Percentiles rank a stretch among this genome's conserved stretches.
These are phyloP conservation scores for Zymoseptoria crescenta DNA, from an alignment of 2,329 filamentous ascomycete genomes.

Conservation along the genomic window DNA sequence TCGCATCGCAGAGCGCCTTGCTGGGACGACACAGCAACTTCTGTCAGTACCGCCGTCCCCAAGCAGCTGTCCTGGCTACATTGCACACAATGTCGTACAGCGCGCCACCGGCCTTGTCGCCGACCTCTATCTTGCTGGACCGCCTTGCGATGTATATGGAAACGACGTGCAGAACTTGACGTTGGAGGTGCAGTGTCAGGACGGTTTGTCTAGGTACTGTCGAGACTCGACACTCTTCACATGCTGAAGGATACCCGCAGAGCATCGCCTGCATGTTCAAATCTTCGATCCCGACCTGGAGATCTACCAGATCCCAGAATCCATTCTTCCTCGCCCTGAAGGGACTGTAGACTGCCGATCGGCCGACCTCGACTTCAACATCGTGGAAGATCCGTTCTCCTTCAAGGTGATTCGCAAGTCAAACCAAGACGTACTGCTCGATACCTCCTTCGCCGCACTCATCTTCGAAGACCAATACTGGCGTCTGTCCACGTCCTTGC, in stretches of 20 bases:
- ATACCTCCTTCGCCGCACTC: slow-evolving; percentile 23
- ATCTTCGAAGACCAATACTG: slow-evolving; percentile 36
- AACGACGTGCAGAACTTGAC: slow-evolving; percentile 23
- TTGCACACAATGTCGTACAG: slow-evolving; percentile 22
- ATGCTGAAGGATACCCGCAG: not conserved
- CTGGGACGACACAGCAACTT: not conserved
- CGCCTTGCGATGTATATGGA: slow-evolving; percentile 25
- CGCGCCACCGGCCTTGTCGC: slow-evolving; percentile 19
- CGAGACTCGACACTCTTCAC: not conserved
- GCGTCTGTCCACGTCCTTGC: slow-evolving; percentile 63
- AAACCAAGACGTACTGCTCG: slow-evolving; percentile 25
- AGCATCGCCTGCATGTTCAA: slow-evolving; percentile 50
- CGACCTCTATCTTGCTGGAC: slow-evolving; percentile 24
- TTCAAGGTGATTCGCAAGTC: slow-evolving; percentile 21
- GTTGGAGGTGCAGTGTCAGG: slow-evolving; percentile 5
- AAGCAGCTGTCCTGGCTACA: slow-evolving; percentile 25
- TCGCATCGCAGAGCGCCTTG: not conserved
- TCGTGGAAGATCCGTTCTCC: slow-evolving; percentile 22
- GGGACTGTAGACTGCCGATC: slow-evolving; percentile 19
- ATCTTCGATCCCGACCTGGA: slow-evolving; percentile 60
- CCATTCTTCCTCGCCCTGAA: slow-evolving; percentile 56
- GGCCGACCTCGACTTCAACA: slow-evolving; percentile 21
- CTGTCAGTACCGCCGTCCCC: not conserved
- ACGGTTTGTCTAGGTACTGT: not conserved
- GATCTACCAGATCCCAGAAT: slow-evolving; percentile 66